Base-by-base conservation (phyloP, 2,329 filamentous ascomycete genomes). In the Fusarium sp. region DNA sequence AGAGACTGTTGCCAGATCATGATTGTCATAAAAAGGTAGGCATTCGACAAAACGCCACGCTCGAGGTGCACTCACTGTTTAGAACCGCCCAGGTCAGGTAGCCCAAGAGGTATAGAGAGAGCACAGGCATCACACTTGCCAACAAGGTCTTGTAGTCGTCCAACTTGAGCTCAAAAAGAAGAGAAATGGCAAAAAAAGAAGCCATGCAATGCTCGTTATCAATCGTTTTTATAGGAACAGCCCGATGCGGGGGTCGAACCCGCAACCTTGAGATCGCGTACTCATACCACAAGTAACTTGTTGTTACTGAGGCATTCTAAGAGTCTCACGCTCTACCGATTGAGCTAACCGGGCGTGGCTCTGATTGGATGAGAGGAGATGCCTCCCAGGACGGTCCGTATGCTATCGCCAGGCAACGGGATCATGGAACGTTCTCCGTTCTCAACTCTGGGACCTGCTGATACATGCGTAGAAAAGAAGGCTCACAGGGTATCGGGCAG, bases 251-350 rank as follows among this genome's bases (percentile, higher is more conserved):
- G 81, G 82, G 81, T 87, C 85, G 85, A 88, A 89, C 87, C 85
- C 85, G 84, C 85, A 87, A 84, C 85, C 86, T 87, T 87, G 84
- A 88, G 86, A 86, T 87, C 8, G 42, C 22, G 42, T 27, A 27
- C 42, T 47, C 42, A 45, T 9, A 45, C 42, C 20, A 16, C 6
- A 7, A 24, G 42, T 13, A 45, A 45, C 20, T 45, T 22, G 29
- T 13, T 22, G 40, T 45, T 45, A 22, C 40, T 45, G 13, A 45
- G 40, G 40, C 20, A 45, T 45, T 45, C 20, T 87, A 87, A 87
- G 89, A 91, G 89, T 91, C 89, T 90, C 86, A 90, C 89, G 88
- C 89, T 91, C 89, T 91, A 90, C 78, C 76, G 73, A 80, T 79
- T 79, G 75, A 80, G 75, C 76, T 79, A 77, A 74, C 74, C 74